Conservation (phyloP, 208 protist species). For the Kentomonas sorsogonicus region DNA sequence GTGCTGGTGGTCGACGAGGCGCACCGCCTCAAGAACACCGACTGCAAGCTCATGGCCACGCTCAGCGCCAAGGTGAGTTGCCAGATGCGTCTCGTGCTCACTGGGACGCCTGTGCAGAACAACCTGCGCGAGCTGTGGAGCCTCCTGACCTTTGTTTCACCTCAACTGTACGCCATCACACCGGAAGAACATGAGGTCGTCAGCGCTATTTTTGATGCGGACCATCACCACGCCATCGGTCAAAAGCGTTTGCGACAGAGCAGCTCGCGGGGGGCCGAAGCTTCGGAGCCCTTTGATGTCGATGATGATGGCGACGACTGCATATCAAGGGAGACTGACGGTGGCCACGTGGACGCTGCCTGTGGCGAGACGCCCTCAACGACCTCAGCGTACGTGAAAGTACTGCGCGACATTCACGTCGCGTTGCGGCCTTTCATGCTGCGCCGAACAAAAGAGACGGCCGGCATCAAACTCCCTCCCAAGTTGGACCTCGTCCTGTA, state of each 20-base stretch:
- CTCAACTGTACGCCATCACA: no score
- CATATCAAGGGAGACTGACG: no score
- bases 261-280: conserved; percentile 53
- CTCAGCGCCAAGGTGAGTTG: conserved; percentile 87
- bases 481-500: conserved; percentile 61
- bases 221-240: no score
- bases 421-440: conserved; percentile 42
- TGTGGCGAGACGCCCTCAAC: no score
- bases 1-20: conserved; percentile 91
- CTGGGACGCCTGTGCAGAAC: conserved; percentile 97
- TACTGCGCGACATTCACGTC: conserved; percentile 27
- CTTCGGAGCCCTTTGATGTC: no score
- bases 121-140: conserved; percentile 97
- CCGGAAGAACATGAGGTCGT: no score
- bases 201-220: no score
- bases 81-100: conserved; percentile 93
- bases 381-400: no score
- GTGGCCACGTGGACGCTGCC: no score
- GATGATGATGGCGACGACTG: no score
- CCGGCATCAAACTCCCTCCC: conserved; percentile 37
- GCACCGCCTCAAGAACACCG: conserved; percentile 92
- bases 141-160: conserved; percentile 97
- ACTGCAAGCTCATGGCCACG: conserved; percentile 81
- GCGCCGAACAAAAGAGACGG: conserved; percentile 39
- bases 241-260: conserved; percentile 16